Conservation (phyloP, 129 eudicot species). For the Solidago caesia region DNA sequence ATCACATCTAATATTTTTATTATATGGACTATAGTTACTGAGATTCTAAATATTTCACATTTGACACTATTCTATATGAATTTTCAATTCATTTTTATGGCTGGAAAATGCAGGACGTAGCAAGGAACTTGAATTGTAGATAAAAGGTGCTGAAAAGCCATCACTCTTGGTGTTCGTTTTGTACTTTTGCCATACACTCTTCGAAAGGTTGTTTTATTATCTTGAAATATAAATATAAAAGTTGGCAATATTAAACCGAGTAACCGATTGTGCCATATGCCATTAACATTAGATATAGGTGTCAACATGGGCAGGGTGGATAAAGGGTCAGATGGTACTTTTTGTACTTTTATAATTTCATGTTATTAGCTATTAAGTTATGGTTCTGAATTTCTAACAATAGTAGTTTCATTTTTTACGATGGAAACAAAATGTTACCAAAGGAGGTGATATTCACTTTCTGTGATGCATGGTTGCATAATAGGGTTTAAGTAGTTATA, state of each 20-base stretch:
- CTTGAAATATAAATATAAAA: not conserved
- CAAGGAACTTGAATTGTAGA: slow-evolving; percentile 94
- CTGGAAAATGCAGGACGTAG: slow-evolving; percentile 81
- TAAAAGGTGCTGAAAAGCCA: slow-evolving; percentile 97
- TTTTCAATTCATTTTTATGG: slow-evolving; percentile 5
- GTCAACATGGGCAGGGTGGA: not conserved
- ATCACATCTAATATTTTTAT: not conserved
- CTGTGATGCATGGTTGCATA: too few relatives aligned
- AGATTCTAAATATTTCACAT: not conserved
- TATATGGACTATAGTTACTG: not conserved
- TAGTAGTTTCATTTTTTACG: too few relatives aligned
- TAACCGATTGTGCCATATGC: not conserved
- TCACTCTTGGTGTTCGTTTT: slow-evolving; percentile 88
- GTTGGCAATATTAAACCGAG: not conserved
- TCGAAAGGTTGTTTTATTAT: slow-evolving; percentile 53
- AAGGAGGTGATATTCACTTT: too few relatives aligned
- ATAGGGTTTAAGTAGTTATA: too few relatives aligned
- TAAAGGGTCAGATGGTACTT: too few relatives aligned
- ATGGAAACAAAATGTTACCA: too few relatives aligned
- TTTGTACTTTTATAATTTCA: too few relatives aligned
- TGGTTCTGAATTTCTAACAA: too few relatives aligned
- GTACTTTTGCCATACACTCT: slow-evolving; percentile 87
- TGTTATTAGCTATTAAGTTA: too few relatives aligned
- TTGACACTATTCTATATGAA: not conserved
- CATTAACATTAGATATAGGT: not conserved